phyloP scores from a whole-genome alignment of 352 stramenopile genomes.

The Globisporangium abappressorium region DNA sequence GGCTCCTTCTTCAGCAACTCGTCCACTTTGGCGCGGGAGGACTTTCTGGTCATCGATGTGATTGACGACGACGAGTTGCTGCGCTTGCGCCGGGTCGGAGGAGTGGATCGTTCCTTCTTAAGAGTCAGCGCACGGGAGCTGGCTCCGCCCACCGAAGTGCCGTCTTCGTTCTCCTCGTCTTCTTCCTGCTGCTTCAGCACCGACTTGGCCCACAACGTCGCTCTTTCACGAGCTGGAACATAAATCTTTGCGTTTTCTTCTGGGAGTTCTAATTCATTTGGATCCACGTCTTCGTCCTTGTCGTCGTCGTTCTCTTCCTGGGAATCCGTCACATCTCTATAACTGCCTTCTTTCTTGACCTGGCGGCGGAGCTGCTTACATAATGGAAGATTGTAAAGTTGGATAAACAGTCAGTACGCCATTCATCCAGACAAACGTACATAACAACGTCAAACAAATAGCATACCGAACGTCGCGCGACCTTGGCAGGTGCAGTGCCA shows the following conservation, averaged over 20 bases:
- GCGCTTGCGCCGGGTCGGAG: constrained; percentile 35
- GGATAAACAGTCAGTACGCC: neutral
- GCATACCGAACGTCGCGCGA: constrained; percentile 25
- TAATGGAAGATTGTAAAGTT: too few species aligned
- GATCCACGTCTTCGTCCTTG: constrained; percentile 37
- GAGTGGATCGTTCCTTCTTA: constrained; percentile 27
- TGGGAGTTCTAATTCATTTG: constrained; percentile 44
- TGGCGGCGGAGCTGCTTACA: constrained; percentile 35
- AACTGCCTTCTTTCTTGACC: constrained; percentile 43
- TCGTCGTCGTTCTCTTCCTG: constrained; percentile 38
- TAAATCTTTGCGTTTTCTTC: constrained; percentile 44
- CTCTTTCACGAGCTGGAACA: constrained; percentile 65
- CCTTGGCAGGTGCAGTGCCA: constrained; percentile 8
- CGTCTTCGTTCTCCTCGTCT: constrained; percentile 20
- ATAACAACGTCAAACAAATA: neutral
- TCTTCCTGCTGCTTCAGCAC: constrained; percentile 49
- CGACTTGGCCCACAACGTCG: constrained; percentile 71
- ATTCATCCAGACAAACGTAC: neutral
- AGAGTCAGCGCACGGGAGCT: constrained; percentile 26
- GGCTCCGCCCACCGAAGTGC: neutral
- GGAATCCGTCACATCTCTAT: constrained; percentile 30
- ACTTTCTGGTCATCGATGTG: constrained; percentile 26
- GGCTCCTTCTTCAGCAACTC: constrained; percentile 68
- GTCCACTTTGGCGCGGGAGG: constrained; percentile 42
- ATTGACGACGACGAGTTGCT: constrained; percentile 58